A percentile compares a stretch with the other conserved stretches of the same genome.
phyloP scores from a whole-genome alignment of 768 basidiomycete genomes.

The Kwoniella newhampshirensis region DNA sequence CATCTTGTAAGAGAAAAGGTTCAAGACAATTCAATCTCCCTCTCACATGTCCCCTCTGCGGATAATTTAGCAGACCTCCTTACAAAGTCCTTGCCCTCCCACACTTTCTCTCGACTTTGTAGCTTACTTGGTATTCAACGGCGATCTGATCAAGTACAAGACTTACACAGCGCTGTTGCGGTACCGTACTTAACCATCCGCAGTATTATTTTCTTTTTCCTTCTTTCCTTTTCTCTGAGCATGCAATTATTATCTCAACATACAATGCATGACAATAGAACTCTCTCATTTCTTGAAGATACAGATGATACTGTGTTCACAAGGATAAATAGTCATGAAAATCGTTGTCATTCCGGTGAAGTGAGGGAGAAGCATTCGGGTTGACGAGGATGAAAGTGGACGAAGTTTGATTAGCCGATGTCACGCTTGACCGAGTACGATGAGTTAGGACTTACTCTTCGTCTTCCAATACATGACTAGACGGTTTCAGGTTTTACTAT shows the following conservation, averaged over 20 bases:
- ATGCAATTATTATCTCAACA: too few relatives aligned
- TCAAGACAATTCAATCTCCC: constrained; percentile 1
- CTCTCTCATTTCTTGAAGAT: constrained; percentile 48
- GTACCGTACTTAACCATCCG: too few relatives aligned
- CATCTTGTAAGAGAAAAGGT: constrained; percentile 10
- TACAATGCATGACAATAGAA: background rate
- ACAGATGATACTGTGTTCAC: constrained; percentile 53
- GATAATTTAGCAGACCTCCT: constrained; percentile 5
- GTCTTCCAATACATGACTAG: constrained; percentile 50
- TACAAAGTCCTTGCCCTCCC: constrained; percentile 2
- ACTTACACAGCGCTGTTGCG: too few relatives aligned
- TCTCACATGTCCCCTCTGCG: background rate
- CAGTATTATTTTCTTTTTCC: too few relatives aligned
- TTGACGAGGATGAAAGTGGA: too few relatives aligned
- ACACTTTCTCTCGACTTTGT: constrained; percentile 5
- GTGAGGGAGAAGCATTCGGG: background rate
- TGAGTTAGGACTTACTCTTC: constrained; percentile 51
- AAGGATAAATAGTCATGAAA: too few relatives aligned
- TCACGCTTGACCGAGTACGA: too few relatives aligned
- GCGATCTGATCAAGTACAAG: constrained; percentile 12
- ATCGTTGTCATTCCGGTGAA: too few relatives aligned
- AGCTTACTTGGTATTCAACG: background rate
- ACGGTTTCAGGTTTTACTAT: too few relatives aligned
- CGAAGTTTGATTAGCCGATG: too few relatives aligned
- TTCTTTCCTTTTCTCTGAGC: too few relatives aligned